These are phyloP conservation scores for Kingdonia uniflora DNA, from an alignment of 164 flowering plant species.

Conservation along the genomic window DNA sequence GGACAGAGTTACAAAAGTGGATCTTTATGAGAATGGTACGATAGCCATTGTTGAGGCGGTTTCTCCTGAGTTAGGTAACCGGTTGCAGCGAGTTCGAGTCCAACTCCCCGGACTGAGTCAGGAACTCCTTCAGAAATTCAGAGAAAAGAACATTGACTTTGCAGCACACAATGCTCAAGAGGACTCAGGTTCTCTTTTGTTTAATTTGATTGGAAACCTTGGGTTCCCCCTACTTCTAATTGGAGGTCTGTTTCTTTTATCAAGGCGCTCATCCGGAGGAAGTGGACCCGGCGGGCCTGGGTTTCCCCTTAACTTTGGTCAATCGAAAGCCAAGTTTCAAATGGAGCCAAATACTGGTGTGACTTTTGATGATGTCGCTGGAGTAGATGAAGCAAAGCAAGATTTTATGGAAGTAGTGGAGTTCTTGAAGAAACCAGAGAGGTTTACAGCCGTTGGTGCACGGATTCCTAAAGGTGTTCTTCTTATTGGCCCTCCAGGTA, in stretches of 20 bases:
- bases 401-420: slow-evolving; percentile 95
- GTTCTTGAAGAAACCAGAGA: slow-evolving; percentile 84
- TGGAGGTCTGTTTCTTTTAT: slow-evolving; percentile 84
- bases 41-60: slow-evolving; percentile 92
- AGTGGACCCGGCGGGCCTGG: slow-evolving; percentile 99
- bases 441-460: slow-evolving; percentile 89
- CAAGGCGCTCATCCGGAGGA: slow-evolving; percentile 74
- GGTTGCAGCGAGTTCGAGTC: slow-evolving; percentile 82
- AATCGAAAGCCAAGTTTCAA: slow-evolving; percentile 84
- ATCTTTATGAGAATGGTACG: slow-evolving; percentile 89
- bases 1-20: slow-evolving; percentile 72
- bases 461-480: slow-evolving; percentile 94
- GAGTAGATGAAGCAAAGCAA: slow-evolving; percentile 93
- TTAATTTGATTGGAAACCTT: slow-evolving; percentile 72
- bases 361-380: slow-evolving; percentile 94
- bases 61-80: slow-evolving; percentile 81
- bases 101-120: slow-evolving; percentile 90
- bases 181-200: slow-evolving; percentile 68
- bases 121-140: slow-evolving; percentile 85
- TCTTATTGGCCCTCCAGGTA: slow-evolving; percentile 89
- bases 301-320: slow-evolving; percentile 70
- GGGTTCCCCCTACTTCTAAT: slow-evolving; percentile 79
- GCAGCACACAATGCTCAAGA: slow-evolving; percentile 90
- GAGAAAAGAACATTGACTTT: slow-evolving; percentile 94
- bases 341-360: slow-evolving; percentile 98